Evolutionary conservation across 2,329 filamentous ascomycete genomes (phyloP).

Genomic region (Zopfia rhizophila): DNA sequence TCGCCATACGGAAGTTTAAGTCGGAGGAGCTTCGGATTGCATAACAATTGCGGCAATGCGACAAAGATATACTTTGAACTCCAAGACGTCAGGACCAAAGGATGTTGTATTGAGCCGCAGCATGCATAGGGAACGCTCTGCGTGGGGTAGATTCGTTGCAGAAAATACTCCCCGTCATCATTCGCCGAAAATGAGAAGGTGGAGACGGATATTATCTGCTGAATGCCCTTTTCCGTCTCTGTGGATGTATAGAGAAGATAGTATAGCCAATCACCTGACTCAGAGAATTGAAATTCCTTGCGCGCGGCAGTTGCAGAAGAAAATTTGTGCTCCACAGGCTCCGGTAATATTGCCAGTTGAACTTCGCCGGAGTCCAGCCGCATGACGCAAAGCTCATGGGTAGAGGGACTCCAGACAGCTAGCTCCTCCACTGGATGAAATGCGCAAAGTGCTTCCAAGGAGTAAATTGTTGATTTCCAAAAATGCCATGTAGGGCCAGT

Average conservation of each 20-base stretch:
- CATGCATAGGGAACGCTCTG: background rate
- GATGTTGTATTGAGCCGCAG: constrained; percentile 1
- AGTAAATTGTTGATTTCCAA: constrained; percentile 6
- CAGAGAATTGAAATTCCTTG: constrained; percentile 15
- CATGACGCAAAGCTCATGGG: constrained; percentile 4
- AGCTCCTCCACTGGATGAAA: constrained; percentile 2
- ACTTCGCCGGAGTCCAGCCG: background rate
- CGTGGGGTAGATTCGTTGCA: constrained; percentile 3
- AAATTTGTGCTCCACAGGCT: constrained; percentile 7
- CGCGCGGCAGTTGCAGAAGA: constrained; percentile 1
- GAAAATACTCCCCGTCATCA: background rate
- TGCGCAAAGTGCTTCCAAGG: background rate
- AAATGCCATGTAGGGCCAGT: background rate
- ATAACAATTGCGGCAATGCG: constrained; percentile 17
- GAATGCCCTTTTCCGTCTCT: background rate
- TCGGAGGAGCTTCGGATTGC: constrained; percentile 17
- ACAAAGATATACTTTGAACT: constrained; percentile 5
- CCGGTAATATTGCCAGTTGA: constrained; percentile 1
- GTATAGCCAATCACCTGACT: background rate
- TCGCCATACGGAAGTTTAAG: constrained; percentile 2
- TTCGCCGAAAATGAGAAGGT: background rate
- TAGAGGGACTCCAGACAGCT: constrained; percentile 6
- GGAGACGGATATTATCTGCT: constrained; percentile 4
- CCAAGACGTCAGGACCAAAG: constrained; percentile 15
- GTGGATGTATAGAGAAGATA: constrained; percentile 11